Base-by-base conservation (phyloP, 345 rosid genomes). In the Arabis alpina region DNA sequence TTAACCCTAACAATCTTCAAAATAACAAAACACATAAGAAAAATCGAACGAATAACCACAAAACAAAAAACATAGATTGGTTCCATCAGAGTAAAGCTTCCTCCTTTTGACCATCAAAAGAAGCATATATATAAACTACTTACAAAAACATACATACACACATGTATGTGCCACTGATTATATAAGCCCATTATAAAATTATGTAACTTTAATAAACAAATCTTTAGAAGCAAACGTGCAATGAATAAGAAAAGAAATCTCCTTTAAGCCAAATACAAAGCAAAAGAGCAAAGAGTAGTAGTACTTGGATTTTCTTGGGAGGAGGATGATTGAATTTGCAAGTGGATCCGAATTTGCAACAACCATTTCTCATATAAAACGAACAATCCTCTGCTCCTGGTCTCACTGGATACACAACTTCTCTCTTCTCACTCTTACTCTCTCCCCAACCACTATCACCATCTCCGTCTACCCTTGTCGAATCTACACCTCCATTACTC, bases 301-400 rank as follows among this genome's bases (percentile, higher is more conserved):
- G 27, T 74, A 91, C 99, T 92, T 83, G 88, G 71, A 37, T 68
- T 69, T 73, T 85, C 63, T 76, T 76, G 13, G 76, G 79, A 61
- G 83, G 61, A 24, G 98, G 98, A 23, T 94, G 99, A 71, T 91
- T 94, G 75, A 89, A 91, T 87, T 85, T 91, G 91, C 99, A 91
- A 78, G 56, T 82, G 15, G 83, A 85, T 50, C 93, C 99, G 66
- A 75, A 94, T 71, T 87, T 94, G 85, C 99, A 91, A 53, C 71
- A 77, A 24, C 99, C 95, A 8, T 89, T 88, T 76, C 83, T 88
- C 80, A 94, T 87, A 43, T 88, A 91, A 63, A 49, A 89, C 0
- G 99, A 48, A 49, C 99, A 94, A 79, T 94, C 96, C 76, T 85
- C 95, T 3, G 89, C 96, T 7, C 80, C 90, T 25, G 88, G 93